phyloP scores from a whole-genome alignment of 768 basidiomycete genomes.

The Amanita exitialis region DNA sequence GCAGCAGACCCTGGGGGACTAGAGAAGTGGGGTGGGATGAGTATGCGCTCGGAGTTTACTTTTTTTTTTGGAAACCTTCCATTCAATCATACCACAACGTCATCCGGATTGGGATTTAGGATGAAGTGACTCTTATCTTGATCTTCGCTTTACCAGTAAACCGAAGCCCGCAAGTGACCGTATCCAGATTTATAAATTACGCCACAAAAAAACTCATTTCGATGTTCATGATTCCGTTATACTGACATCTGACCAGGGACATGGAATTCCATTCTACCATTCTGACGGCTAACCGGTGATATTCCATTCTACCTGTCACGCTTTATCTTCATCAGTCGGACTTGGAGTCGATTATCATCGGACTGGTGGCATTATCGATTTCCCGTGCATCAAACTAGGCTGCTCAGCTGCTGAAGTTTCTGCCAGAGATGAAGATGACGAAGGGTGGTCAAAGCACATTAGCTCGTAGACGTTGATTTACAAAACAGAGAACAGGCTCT shows the following conservation, averaged over 20 bases:
- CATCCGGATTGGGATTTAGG: not conserved
- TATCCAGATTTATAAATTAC: not conserved
- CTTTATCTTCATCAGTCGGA: not conserved
- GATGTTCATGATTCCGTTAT: not conserved
- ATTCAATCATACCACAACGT: not conserved
- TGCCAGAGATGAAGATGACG: not conserved
- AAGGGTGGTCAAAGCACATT: not conserved
- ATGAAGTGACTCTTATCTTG: not conserved
- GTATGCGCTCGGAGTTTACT: not conserved
- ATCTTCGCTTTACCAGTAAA: not conserved
- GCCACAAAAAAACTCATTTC: not conserved
- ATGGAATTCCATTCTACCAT: not conserved
- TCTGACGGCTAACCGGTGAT: too few species aligned
- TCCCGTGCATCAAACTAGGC: not conserved
- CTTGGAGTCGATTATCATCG: not conserved
- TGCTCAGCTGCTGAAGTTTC: not conserved
- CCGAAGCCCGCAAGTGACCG: not conserved
- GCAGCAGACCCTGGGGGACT: not conserved
- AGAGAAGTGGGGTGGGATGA: not conserved
- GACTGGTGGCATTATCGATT: not conserved
- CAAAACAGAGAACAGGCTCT: not conserved
- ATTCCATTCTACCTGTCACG: not conserved
- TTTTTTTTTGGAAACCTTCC: not conserved
- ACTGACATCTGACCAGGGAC: not conserved
- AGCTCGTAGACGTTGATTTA: not conserved